Conservation (phyloP, 306 rosid genomes). For the Cucurbita ficifolia region DNA sequence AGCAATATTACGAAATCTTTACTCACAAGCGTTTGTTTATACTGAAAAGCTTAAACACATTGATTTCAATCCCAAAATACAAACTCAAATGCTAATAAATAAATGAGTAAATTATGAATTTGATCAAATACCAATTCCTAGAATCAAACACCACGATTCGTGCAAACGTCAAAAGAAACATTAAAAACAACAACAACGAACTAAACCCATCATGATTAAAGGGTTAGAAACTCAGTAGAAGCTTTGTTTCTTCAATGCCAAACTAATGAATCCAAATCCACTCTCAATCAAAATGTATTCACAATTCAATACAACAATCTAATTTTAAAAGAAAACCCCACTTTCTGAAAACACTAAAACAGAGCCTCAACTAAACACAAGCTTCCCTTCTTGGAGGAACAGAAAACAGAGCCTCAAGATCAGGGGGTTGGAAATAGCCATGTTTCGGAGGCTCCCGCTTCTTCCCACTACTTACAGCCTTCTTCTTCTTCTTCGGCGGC, state of each 20-base stretch:
- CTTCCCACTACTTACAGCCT: slow-evolving; percentile 14
- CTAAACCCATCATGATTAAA: background rate
- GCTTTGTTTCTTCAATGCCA: background rate
- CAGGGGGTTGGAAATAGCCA: slow-evolving; percentile 68
- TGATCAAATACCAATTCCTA: too few species aligned
- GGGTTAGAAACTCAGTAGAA: background rate
- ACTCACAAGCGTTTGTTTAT: too few species aligned
- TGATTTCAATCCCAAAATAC: too few species aligned
- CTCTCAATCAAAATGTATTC: background rate
- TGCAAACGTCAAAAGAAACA: too few species aligned
- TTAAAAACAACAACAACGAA: too few species aligned
- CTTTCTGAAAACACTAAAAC: background rate
- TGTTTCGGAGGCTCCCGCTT: slow-evolving; percentile 38
- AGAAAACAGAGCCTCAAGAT: slow-evolving; percentile 49
- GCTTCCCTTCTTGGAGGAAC: slow-evolving; percentile 32
- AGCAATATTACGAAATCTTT: too few species aligned
- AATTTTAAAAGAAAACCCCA: background rate
- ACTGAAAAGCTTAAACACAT: too few species aligned
- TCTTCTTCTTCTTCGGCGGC: slow-evolving; percentile 67
- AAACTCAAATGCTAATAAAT: too few species aligned
- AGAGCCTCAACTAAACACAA: slow-evolving; percentile 11
- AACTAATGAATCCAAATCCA: background rate
- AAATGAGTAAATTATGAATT: too few species aligned
- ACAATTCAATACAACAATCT: background rate
- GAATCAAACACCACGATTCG: too few species aligned